phyloP scores from a whole-genome alignment of 2,329 filamentous ascomycete genomes.

The Apiospora hydei region DNA sequence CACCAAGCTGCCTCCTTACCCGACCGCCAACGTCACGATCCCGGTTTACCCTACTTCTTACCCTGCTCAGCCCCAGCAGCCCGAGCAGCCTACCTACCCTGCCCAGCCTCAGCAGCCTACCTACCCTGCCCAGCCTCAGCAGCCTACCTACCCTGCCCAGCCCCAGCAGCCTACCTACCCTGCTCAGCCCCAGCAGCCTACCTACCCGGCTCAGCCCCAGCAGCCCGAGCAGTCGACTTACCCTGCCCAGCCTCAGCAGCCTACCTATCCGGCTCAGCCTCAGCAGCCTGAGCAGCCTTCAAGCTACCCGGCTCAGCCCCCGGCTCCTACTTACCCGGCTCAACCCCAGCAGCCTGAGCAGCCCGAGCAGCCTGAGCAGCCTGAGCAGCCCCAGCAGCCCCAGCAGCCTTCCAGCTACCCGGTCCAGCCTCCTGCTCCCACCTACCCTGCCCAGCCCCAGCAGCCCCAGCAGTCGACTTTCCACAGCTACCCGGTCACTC shows the following conservation, averaged over 20 bases:
- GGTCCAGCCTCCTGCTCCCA: background rate
- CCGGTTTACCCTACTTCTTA: background rate
- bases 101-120: background rate
- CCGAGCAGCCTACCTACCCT: background rate
- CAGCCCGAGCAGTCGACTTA: background rate
- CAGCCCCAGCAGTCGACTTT: slow-evolving; percentile 2
- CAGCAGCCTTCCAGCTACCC: background rate
- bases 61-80: too few relatives aligned
- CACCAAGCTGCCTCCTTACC: slow-evolving; percentile 13
- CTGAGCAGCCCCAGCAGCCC: background rate
- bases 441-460: background rate
- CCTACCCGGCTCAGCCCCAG: background rate
- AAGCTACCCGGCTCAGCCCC: slow-evolving; percentile 2
- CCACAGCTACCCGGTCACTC: slow-evolving; percentile 17
- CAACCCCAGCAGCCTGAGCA: background rate
- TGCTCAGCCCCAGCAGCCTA: background rate
- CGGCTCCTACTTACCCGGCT: background rate
- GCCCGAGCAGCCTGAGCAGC: background rate
- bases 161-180: background rate
- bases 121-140: background rate
- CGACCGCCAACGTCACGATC: background rate
- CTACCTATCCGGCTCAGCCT: background rate
- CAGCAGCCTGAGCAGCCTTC: slow-evolving; percentile 3
- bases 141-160: background rate
- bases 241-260: background rate